Percentiles rank a stretch among this genome's conserved stretches.
Evolutionary conservation across 2,329 filamentous ascomycete genomes (phyloP).

Genomic region (Mariannaea sp.): DNA sequence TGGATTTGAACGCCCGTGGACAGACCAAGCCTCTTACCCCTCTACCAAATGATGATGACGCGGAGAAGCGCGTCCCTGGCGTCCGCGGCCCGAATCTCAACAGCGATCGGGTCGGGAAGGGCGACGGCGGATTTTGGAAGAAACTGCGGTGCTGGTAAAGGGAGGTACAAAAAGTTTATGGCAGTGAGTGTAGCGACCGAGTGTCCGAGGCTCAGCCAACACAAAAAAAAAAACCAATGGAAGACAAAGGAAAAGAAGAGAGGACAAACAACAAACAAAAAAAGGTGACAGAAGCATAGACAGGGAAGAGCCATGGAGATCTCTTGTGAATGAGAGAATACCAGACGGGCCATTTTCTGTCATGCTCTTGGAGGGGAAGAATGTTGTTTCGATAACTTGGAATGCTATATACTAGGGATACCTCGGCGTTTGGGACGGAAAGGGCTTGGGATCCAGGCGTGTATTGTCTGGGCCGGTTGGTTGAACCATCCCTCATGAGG

Average conservation of each 20-base stretch:
- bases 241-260: slow-evolving; percentile 1
- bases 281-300: no score
- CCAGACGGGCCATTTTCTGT: slow-evolving; percentile 1
- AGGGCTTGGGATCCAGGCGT: slow-evolving; percentile 25
- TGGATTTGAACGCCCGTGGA: slow-evolving; percentile 54
- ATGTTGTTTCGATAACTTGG: slow-evolving; percentile 25
- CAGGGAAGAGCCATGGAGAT: no score
- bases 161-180: no score
- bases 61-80: slow-evolving; percentile 54
- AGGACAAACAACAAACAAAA: no score
- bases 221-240: slow-evolving; percentile 12
- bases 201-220: neutral
- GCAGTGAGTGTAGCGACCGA: neutral
- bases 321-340: slow-evolving; percentile 1
- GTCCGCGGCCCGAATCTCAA: slow-evolving; percentile 50
- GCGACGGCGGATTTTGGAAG: slow-evolving; percentile 58
- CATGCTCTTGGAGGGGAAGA: slow-evolving; percentile 18
- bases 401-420: slow-evolving; percentile 40
- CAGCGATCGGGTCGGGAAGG: slow-evolving; percentile 50
- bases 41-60: slow-evolving; percentile 46
- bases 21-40: slow-evolving; percentile 64
- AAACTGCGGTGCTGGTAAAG: slow-evolving; percentile 60
- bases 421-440: slow-evolving; percentile 36
- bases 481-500: slow-evolving; percentile 24
- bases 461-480: slow-evolving; percentile 21